phyloP scores from a whole-genome alignment of 345 rosid genomes.

The Psidium friedrichsthalianum region DNA sequence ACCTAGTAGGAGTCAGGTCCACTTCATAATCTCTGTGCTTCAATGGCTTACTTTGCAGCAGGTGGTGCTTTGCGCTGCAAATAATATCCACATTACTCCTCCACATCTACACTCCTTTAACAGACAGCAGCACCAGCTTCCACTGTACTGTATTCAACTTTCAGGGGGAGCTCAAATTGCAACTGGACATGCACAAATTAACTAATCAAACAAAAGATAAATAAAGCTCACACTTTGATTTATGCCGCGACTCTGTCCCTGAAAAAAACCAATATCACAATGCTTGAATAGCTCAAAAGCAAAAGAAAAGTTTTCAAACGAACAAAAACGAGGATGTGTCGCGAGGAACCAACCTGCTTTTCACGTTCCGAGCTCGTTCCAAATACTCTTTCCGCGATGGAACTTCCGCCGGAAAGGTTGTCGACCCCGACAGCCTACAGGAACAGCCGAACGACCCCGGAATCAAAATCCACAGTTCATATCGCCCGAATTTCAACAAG shows the following conservation, averaged over 20 bases:
- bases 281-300: neutral
- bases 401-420: slow-evolving; percentile 77
- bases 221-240: slow-evolving; percentile 50
- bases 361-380: slow-evolving; percentile 94
- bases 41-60: slow-evolving; percentile 90
- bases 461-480: neutral
- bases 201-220: neutral
- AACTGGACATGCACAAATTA: neutral
- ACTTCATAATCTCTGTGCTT: slow-evolving; percentile 97
- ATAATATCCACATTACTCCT: neutral
- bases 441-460: neutral
- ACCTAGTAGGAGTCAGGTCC: slow-evolving; percentile 11
- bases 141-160: neutral
- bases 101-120: neutral
- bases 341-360: slow-evolving; percentile 32
- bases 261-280: neutral
- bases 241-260: slow-evolving; percentile 58
- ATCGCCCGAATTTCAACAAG: neutral
- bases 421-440: slow-evolving; percentile 57
- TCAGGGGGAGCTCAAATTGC: neutral
- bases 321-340: neutral
- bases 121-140: neutral
- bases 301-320: neutral
- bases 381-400: slow-evolving; percentile 66
- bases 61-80: slow-evolving; percentile 79